Conservation (phyloP, 148 eudicot genomes). For the Amaranthus hypochondriacus region DNA sequence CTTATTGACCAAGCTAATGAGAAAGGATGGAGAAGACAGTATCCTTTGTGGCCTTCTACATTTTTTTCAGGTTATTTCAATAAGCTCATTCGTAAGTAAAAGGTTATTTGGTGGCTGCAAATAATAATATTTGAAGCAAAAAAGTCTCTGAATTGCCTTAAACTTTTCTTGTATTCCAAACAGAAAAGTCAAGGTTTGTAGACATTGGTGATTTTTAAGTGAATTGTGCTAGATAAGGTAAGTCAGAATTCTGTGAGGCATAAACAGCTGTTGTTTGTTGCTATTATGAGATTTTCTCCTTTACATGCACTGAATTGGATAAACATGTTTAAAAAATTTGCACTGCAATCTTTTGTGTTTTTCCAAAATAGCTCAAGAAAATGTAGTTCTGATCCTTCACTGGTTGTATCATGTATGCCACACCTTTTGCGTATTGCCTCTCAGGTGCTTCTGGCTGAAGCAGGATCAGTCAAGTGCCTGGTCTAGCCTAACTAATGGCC, state of each 20-base stretch:
- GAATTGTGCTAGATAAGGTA: background rate
- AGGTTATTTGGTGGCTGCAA: background rate
- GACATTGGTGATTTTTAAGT: background rate
- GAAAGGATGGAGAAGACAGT: constrained; percentile 32
- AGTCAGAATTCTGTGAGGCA: background rate
- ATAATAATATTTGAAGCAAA: background rate
- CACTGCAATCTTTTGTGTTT: no score
- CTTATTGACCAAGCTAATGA: constrained; percentile 33
- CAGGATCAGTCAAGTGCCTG: background rate
- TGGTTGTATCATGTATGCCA: background rate
- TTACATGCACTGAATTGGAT: background rate
- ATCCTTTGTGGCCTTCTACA: constrained; percentile 24
- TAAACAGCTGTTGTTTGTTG: background rate
- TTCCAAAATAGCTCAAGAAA: background rate
- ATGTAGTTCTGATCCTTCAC: background rate
- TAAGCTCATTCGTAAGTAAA: background rate
- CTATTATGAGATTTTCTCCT: background rate
- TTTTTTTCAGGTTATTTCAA: background rate
- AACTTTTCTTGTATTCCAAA: background rate
- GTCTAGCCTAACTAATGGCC: background rate
- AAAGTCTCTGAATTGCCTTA: background rate
- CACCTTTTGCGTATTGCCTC: background rate
- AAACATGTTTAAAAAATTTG: no score
- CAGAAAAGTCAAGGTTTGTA: background rate
- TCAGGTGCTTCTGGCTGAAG: background rate